phyloP scores from a whole-genome alignment of 345 rosid genomes.

The Populus nigra region DNA sequence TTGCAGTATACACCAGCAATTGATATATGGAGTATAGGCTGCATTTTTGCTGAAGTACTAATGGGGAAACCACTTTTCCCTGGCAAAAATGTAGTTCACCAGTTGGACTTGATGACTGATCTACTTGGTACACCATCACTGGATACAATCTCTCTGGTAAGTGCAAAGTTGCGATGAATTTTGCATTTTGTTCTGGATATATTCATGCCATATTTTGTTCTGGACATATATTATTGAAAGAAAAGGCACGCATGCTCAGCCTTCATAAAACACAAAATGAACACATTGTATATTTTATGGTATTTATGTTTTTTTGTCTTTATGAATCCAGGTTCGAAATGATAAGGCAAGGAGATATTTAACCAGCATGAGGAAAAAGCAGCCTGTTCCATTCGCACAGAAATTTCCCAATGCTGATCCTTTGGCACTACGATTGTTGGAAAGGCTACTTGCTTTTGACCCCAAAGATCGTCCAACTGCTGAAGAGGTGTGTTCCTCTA shows the following conservation, averaged over 20 bases:
- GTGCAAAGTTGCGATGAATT: not conserved
- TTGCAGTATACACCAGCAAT: conserved; percentile 95
- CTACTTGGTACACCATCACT: conserved; percentile 89
- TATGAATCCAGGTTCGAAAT: conserved; percentile 72
- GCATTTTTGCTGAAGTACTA: conserved; percentile 92
- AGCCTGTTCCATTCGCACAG: conserved; percentile 61
- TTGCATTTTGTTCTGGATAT: not conserved
- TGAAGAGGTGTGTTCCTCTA: conserved; percentile 59
- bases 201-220: not conserved
- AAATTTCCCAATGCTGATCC: conserved; percentile 88
- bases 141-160: conserved; percentile 84
- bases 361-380: conserved; percentile 92
- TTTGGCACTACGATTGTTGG: conserved; percentile 62
- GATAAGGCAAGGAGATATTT: conserved; percentile 92
- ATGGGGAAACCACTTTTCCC: conserved; percentile 89
- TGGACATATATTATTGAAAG: not conserved
- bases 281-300: not conserved
- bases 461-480: conserved; percentile 91
- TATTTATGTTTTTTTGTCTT: too few species aligned
- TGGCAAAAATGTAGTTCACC: conserved; percentile 96
- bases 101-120: conserved; percentile 94
- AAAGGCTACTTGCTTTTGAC: conserved; percentile 85
- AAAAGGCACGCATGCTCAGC: not conserved
- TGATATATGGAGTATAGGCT: conserved; percentile 97
- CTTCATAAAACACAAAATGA: not conserved